Conservation (phyloP, 2,329 filamentous ascomycete genomes). For the Blastomyces gilchristii region DNA sequence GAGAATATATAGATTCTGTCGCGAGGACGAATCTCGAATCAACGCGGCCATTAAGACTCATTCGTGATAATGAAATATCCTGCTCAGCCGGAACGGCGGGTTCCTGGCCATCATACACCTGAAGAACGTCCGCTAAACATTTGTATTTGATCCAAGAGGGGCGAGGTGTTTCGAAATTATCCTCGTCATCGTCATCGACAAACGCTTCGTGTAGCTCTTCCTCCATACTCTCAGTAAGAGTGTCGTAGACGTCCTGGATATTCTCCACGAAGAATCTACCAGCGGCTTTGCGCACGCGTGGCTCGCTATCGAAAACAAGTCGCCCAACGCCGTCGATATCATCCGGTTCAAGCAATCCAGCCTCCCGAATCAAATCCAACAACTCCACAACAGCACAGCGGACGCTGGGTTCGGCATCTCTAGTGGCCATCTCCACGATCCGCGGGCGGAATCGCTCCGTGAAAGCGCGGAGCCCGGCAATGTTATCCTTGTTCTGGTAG, state of each 20-base stretch:
- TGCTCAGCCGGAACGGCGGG: slow-evolving; percentile 23
- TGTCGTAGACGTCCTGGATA: slow-evolving; percentile 69
- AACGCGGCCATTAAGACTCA: slow-evolving; percentile 49
- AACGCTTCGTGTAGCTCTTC: slow-evolving; percentile 69
- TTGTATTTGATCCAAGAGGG: slow-evolving; percentile 86
- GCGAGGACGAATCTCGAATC: slow-evolving; percentile 81
- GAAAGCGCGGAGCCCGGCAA: slow-evolving; percentile 70
- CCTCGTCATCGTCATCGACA: slow-evolving; percentile 54
- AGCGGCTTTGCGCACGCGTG: slow-evolving; percentile 75
- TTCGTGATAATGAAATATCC: slow-evolving; percentile 19
- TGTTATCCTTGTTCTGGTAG: slow-evolving; percentile 69
- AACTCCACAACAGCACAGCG: slow-evolving; percentile 71
- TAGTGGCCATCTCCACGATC: slow-evolving; percentile 83
- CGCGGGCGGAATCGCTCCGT: slow-evolving; percentile 83
- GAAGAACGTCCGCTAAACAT: slow-evolving; percentile 72
- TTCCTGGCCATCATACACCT: slow-evolving; percentile 64
- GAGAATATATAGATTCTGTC: slow-evolving; percentile 74
- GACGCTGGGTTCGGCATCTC: slow-evolving; percentile 71
- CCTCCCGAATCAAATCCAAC: slow-evolving; percentile 69
- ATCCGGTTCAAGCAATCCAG: slow-evolving; percentile 76
- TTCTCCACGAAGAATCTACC: slow-evolving; percentile 84
- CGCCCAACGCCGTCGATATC: slow-evolving; percentile 84
- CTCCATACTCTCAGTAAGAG: slow-evolving; percentile 71
- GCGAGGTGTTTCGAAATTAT: slow-evolving; percentile 64
- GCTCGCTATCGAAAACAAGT: slow-evolving; percentile 79